These are phyloP conservation scores for Protea cynaroides DNA, from an alignment of 164 flowering plant genomes.

Conservation along the genomic window DNA sequence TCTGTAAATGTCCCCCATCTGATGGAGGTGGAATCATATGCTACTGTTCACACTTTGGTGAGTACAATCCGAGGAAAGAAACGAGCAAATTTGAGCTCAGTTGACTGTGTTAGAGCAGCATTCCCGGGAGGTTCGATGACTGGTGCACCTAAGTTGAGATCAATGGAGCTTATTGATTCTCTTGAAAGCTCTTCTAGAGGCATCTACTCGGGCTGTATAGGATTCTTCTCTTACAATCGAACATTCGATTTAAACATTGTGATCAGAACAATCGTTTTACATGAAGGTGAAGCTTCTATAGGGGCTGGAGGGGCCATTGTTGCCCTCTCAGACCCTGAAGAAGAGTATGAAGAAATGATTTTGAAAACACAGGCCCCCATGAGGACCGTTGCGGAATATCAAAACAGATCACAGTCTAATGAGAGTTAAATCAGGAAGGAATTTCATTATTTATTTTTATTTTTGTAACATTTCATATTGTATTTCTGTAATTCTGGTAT, in stretches of 20 bases:
- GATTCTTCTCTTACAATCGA: constrained; percentile 75
- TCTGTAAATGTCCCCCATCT: constrained; percentile 85
- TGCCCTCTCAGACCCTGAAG: constrained; percentile 74
- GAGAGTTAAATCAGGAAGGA: neutral
- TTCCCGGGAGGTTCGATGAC: constrained; percentile 99
- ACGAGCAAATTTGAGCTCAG: constrained; percentile 34
- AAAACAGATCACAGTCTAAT: constrained; percentile 15
- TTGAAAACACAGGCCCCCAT: constrained; percentile 75
- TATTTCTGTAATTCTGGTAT: constrained; percentile 1
- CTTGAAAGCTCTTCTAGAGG: constrained; percentile 80
- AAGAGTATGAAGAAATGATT: constrained; percentile 84
- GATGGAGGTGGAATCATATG: constrained; percentile 93
- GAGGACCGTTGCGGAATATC: constrained; percentile 47
- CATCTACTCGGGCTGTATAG: constrained; percentile 89
- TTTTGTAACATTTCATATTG: neutral
- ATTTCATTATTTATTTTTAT: no score
- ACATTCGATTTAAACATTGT: constrained; percentile 94
- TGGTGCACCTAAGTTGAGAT: constrained; percentile 94
- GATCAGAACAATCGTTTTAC: constrained; percentile 79
- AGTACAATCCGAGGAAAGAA: constrained; percentile 84
- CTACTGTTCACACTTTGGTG: constrained; percentile 95
- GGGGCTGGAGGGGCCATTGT: constrained; percentile 98
- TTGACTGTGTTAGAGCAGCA: constrained; percentile 85
- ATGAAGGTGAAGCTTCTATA: constrained; percentile 77
- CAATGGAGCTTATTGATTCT: constrained; percentile 89